Conservation (phyloP, 345 rosid species). For the Durio zibethinus region DNA sequence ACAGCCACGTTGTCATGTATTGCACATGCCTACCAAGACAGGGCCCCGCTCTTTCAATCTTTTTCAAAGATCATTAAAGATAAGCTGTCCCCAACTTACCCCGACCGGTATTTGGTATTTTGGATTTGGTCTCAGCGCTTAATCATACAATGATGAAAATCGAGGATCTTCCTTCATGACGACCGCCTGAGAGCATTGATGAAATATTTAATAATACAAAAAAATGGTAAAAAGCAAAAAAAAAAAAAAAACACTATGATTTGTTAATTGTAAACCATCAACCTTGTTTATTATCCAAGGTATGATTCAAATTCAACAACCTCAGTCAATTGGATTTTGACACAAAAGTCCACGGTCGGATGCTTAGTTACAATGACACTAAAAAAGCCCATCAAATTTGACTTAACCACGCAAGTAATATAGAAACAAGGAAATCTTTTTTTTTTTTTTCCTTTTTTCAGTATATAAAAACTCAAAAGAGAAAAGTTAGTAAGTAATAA, state of each 20-base stretch:
- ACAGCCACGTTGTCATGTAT: neutral
- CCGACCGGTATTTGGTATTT: neutral
- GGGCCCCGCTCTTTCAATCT: conserved; percentile 4
- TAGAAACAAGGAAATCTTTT: neutral
- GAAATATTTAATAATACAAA: neutral
- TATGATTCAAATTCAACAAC: neutral
- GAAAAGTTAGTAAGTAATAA: neutral
- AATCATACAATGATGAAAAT: neutral
- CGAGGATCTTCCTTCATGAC: neutral
- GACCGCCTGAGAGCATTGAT: neutral
- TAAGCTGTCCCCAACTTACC: neutral
- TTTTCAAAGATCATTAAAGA: neutral
- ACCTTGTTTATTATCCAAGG: too few species aligned
- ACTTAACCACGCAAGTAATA: neutral
- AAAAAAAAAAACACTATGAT: neutral
- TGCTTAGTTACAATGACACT: neutral
- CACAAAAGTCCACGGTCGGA: neutral
- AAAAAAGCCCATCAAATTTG: neutral
- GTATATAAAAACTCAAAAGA: neutral
- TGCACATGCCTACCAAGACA: conserved; percentile 8
- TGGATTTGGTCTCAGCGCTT: neutral
- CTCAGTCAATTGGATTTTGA: neutral
- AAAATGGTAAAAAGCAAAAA: too few species aligned
- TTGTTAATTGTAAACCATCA: too few species aligned
- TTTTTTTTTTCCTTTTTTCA: neutral